Conservation (phyloP, 1,284 basidiomycete genomes). For the Pseudozyma flocculosa region DNA sequence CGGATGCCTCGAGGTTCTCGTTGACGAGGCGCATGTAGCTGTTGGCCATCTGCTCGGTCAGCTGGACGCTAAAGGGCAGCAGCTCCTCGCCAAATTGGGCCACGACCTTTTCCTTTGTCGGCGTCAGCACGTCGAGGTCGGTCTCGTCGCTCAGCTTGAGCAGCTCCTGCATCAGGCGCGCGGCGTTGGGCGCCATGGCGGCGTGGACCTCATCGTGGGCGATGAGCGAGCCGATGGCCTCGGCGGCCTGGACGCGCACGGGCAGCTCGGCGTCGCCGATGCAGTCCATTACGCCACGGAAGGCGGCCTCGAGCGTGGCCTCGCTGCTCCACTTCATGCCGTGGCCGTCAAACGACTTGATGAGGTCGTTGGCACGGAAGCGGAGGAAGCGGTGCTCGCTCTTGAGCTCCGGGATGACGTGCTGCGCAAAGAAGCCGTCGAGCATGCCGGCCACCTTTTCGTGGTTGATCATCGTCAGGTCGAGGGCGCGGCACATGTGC, state of each 20-base stretch:
- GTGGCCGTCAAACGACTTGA: constrained; percentile 48
- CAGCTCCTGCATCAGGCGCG: constrained; percentile 84
- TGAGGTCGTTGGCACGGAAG: constrained; percentile 48
- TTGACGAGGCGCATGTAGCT: constrained; percentile 67
- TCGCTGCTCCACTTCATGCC: constrained; percentile 49
- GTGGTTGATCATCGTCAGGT: constrained; percentile 47
- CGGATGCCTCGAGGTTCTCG: constrained; percentile 61
- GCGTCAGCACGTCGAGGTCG: constrained; percentile 80
- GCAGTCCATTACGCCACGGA: constrained; percentile 53
- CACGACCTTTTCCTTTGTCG: constrained; percentile 79
- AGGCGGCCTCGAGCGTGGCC: constrained; percentile 46
- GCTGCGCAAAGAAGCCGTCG: constrained; percentile 51
- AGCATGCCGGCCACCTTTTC: constrained; percentile 42
- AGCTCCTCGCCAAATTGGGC: constrained; percentile 80
- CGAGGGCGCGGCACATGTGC: constrained; percentile 45
- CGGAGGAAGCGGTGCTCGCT: constrained; percentile 48
- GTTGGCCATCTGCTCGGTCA: constrained; percentile 66
- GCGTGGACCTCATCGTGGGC: constrained; percentile 69
- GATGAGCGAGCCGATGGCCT: constrained; percentile 77
- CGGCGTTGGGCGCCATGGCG: constrained; percentile 75
- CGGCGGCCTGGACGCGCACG: constrained; percentile 78
- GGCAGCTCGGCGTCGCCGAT: constrained; percentile 71
- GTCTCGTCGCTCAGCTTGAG: constrained; percentile 85
- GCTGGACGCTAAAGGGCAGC: constrained; percentile 79
- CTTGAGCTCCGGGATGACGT: constrained; percentile 51